Percentiles rank a stretch among this genome's conserved stretches.
Conservation (phyloP, 169 alveolate species). For the Toxoplasma gondii region DNA sequence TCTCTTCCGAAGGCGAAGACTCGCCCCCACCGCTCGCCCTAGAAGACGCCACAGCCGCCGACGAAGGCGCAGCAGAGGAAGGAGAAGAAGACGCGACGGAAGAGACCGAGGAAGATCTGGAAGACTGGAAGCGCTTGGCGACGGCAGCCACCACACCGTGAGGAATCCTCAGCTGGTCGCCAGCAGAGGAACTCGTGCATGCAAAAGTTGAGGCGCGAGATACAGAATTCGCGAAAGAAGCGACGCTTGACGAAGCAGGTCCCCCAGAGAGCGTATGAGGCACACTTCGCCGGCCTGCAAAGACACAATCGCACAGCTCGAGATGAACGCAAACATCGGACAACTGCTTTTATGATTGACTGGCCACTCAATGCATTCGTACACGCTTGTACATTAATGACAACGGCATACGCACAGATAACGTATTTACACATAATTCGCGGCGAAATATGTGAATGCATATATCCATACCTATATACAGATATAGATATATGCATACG, state of each 20-base stretch:
- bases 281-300: background rate
- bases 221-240: background rate
- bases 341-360: background rate
- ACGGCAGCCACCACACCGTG: conserved; percentile 14
- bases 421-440: background rate
- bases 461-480: background rate
- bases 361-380: background rate
- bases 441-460: background rate
- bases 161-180: background rate
- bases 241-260: background rate
- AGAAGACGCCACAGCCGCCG: background rate
- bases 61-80: background rate
- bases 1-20: no score
- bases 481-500: no score
- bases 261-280: background rate
- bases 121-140: conserved; percentile 3
- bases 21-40: no score
- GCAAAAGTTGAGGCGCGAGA: background rate
- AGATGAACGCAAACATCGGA: background rate
- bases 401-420: no score
- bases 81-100: background rate
- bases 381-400: no score
- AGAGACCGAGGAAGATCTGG: background rate
- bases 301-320: background rate
- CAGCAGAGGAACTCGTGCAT: no score